Evolutionary conservation across 257 asterid genomes (phyloP), one percentile per base, ranked within the genome.

Genomic region (Ligustrum vulgare): DNA sequence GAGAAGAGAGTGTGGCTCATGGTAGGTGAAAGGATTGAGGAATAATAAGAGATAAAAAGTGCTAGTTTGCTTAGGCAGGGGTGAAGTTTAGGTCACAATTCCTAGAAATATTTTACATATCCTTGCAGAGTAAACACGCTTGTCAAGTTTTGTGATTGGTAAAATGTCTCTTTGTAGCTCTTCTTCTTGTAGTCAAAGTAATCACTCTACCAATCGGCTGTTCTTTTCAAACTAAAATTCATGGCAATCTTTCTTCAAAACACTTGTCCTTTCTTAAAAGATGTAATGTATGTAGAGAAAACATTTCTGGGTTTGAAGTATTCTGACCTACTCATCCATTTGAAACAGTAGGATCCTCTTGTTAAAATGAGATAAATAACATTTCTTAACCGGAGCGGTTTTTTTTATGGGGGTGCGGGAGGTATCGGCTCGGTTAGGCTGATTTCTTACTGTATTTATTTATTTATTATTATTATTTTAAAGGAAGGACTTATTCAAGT

Each of bases 31-130:
- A 68, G 51, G 62, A 79, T n/a, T 18, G 68, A 80, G 79, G n/a
- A 66, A 54, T 67, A 78, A 85, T 77, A 88, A 75, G 82, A 75
- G 85, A 49, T 45, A 85, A 69, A 79, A 51, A 60, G 32, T 67
- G 81, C n/a, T 79, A 72, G 81, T 83, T 91, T 91, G 98, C 98
- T 88, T 93, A 90, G 89, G 90, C 84, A 87, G 71, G 92, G 94
- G 92, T 87, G 85, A 85, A 90, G 96, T 93, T 87, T 84, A 84
- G 89, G 90, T 89, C 78, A 85, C 82, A 81, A 76, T 80, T 72
- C 62, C 62, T 34, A 7, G 60, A 72, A 78, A 86, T 68, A 77
- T 74, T 70, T 49, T 63, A 78, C 84, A 77, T 82, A 84, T 75
- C 88, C 88, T 87, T 87, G 82, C 41, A 83, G 82, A 84, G 73